Percentiles rank a stretch among this genome's conserved stretches.
phyloP scores from a whole-genome alignment of 768 basidiomycete genomes.

The Pholiota conissans region DNA sequence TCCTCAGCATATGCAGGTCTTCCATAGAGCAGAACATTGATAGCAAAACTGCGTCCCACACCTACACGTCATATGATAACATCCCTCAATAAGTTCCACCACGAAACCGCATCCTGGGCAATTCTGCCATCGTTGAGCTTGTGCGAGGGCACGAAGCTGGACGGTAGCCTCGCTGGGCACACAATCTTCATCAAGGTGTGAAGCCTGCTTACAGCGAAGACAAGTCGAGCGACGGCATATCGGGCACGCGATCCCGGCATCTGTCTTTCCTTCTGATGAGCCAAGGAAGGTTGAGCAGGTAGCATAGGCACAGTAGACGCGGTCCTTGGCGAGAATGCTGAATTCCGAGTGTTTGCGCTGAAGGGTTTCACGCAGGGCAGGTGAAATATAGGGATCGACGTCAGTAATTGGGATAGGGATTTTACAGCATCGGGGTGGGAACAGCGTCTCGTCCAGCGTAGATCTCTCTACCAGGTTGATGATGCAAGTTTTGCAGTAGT shows the following conservation, averaged over 20 bases:
- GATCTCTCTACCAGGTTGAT: slow-evolving; percentile 38
- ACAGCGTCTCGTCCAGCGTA: slow-evolving; percentile 49
- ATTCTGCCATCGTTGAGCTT: neutral
- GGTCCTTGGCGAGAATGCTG: slow-evolving; percentile 33
- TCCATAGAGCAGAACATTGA: neutral
- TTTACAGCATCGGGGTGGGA: slow-evolving; percentile 53
- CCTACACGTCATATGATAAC: neutral
- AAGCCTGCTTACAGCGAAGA: slow-evolving; percentile 42
- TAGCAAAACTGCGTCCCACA: neutral
- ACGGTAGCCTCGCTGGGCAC: neutral
- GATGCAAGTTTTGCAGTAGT: slow-evolving; percentile 48
- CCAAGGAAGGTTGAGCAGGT: slow-evolving; percentile 58
- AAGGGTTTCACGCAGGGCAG: slow-evolving; percentile 30
- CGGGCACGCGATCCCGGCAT: slow-evolving; percentile 32
- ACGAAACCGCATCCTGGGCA: neutral
- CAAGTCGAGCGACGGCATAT: slow-evolving; percentile 44
- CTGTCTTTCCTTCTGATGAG: slow-evolving; percentile 23
- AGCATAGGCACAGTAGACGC: slow-evolving; percentile 52
- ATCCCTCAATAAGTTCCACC: neutral
- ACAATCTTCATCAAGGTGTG: neutral
- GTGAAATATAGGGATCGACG: slow-evolving; percentile 19
- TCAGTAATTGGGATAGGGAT: slow-evolving; percentile 27
- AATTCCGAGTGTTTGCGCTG: slow-evolving; percentile 47
- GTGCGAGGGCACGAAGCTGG: neutral
- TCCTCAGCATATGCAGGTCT: too few species aligned